Evolutionary conservation across 2,329 filamentous ascomycete species (phyloP).

Genomic region (Penicillium sp.): DNA sequence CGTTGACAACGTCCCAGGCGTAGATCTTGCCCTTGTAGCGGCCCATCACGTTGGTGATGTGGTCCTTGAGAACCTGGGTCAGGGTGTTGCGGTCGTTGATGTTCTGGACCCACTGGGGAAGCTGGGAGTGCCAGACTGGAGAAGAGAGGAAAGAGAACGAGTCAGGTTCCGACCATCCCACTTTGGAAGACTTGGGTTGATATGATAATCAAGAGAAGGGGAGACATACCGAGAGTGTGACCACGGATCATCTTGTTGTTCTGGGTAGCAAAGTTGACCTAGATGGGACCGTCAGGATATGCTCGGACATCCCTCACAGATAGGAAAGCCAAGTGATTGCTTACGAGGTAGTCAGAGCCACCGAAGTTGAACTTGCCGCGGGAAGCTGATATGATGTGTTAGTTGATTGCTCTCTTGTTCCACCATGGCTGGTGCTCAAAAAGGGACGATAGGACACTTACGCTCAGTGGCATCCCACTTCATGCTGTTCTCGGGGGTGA

Average conservation of each 20-base stretch:
- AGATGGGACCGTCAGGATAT: slow-evolving; percentile 38
- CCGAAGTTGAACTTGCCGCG: neutral
- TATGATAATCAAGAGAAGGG: neutral
- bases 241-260: slow-evolving; percentile 51
- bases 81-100: slow-evolving; percentile 47
- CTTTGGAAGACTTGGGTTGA: too few relatives aligned
- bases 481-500: slow-evolving; percentile 59
- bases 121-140: slow-evolving; percentile 34
- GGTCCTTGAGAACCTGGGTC: slow-evolving; percentile 46
- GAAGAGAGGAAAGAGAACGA: neutral
- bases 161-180: too few relatives aligned
- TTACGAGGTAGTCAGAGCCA: neutral
- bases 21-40: slow-evolving; percentile 34
- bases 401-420: too few relatives aligned
- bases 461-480: slow-evolving; percentile 60
- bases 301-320: too few relatives aligned
- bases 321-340: neutral
- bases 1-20: slow-evolving; percentile 33
- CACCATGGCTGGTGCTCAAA: neutral
- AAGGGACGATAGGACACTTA: slow-evolving; percentile 6
- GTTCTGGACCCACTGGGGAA: slow-evolving; percentile 24
- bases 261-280: slow-evolving; percentile 34
- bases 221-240: slow-evolving; percentile 47
- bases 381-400: neutral
- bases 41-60: slow-evolving; percentile 31